A percentile compares a stretch with the other conserved stretches of the same genome.
Conservation (phyloP, 2,329 filamentous ascomycete species). For the Lojkania enalia region DNA sequence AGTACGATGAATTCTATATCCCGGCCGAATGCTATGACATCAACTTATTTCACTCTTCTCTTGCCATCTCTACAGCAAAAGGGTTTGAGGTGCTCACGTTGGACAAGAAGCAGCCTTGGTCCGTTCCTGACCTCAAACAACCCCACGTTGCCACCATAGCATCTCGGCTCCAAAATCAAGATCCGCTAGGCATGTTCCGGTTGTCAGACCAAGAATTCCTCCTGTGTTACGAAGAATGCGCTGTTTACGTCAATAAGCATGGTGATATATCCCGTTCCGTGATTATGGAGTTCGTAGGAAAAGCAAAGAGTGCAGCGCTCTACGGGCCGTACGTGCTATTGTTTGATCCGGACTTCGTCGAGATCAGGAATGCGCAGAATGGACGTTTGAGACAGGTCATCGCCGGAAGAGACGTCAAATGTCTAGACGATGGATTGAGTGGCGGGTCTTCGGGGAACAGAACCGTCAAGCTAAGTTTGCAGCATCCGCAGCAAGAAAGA, state of each 20-base stretch:
- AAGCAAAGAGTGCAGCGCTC: constrained; percentile 82
- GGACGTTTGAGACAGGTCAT: constrained; percentile 93
- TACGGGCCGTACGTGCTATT: constrained; percentile 90
- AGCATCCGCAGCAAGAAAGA: constrained; percentile 83
- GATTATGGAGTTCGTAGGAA: constrained; percentile 99
- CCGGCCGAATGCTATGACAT: constrained; percentile 92
- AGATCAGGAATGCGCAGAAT: constrained; percentile 95
- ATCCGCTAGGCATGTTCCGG: constrained; percentile 93
- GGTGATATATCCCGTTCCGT: constrained; percentile 92
- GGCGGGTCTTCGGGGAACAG: constrained; percentile 55
- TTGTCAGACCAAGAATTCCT: constrained; percentile 80
- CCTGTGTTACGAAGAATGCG: constrained; percentile 91
- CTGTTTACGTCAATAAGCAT: constrained; percentile 97
- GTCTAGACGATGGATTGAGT: constrained; percentile 70
- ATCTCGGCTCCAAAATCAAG: constrained; percentile 76
- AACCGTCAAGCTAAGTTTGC: constrained; percentile 93
- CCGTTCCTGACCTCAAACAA: constrained; percentile 81
- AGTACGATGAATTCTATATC: constrained; percentile 99
- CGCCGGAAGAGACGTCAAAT: constrained; percentile 83
- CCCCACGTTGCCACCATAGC: constrained; percentile 84
- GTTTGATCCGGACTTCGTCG: constrained; percentile 95
- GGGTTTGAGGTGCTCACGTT: constrained; percentile 95
- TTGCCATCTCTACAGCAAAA: constrained; percentile 86
- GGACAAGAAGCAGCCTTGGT: constrained; percentile 96
- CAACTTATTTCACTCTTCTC: constrained; percentile 93